Evolutionary conservation across 768 basidiomycete genomes (phyloP).

Genomic region (Austroboletus eburneus): DNA sequence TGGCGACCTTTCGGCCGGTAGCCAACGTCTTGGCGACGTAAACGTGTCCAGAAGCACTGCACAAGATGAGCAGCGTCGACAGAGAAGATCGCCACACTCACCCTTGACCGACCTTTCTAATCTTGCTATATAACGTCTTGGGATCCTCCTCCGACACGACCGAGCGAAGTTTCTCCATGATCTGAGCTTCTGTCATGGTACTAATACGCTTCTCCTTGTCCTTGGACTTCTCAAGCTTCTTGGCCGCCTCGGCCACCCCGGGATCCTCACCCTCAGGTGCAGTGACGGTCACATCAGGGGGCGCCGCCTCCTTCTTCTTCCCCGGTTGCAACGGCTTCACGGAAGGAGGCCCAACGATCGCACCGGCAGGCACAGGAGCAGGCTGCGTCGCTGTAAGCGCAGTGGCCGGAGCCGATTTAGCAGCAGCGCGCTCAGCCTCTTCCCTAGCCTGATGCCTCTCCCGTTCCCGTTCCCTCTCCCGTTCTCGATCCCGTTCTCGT

Average conservation of each 20-base stretch:
- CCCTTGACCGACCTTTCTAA: slow-evolving; percentile 99
- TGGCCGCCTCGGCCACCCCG: slow-evolving; percentile 64
- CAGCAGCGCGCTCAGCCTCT: slow-evolving; percentile 35
- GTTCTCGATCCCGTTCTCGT: slow-evolving; percentile 29
- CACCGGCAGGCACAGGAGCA: slow-evolving; percentile 44
- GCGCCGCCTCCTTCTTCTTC: slow-evolving; percentile 49
- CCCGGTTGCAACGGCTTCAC: slow-evolving; percentile 73
- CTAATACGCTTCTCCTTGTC: slow-evolving; percentile 78
- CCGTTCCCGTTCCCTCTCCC: slow-evolving; percentile 25
- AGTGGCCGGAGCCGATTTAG: slow-evolving; percentile 41
- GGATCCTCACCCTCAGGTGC: slow-evolving; percentile 41
- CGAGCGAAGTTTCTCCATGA: slow-evolving; percentile 93
- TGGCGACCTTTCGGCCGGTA: slow-evolving; percentile 86
- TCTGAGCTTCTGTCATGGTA: slow-evolving; percentile 95
- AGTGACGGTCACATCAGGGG: slow-evolving; percentile 50
- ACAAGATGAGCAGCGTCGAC: slow-evolving; percentile 4
- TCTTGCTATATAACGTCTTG: slow-evolving; percentile 87
- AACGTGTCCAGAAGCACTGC: slow-evolving; percentile 93
- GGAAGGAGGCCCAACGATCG: slow-evolving; percentile 50
- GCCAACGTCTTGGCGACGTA: slow-evolving; percentile 92
- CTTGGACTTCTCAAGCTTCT: slow-evolving; percentile 56
- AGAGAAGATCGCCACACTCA: slow-evolving; percentile 39
- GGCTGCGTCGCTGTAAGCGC: slow-evolving; percentile 42
- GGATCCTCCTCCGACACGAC: slow-evolving; percentile 89
- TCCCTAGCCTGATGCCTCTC: slow-evolving; percentile 27